Base-by-base conservation (phyloP, 176 grass and related monocot species). In the Carex myosuroides region DNA sequence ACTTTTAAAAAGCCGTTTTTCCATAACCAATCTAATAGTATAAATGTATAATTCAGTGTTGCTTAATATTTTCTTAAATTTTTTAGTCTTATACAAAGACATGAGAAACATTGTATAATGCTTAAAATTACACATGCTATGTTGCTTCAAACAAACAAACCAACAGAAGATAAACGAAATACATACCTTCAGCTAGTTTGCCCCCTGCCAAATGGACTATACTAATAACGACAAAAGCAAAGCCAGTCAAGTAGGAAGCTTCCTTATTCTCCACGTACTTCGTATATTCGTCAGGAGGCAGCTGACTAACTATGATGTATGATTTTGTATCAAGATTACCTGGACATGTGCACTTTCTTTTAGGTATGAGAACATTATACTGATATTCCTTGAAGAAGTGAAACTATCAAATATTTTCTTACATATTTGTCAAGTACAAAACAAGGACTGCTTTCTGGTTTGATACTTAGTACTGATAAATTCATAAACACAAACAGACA, bases 141-240 rank as follows among this genome's bases (percentile, higher is more conserved):
- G 3, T 67, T 83, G 22, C 37, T 16, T 70, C 61, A 18, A 12
- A 9, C 13, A 76, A 29, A 39, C 58, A 32, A 68, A 44, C 11
- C 66, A 37, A 58, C 0, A 64, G 55, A 62, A 46, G 7, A 82
- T 18, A 60, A 54, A 3, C 3, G 58, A 17, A 65, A 53, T 18
- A 29, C 24, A 62, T 90, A 98, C 95, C 95, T 91, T 93, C 91
- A 0, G 92, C 82, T 16, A 89, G 87, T 70, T 94, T 94, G 18
- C 89, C 91, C 54, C 92, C 95, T 2, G 89, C 84, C 35, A 94
- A 84, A 78, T 91, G 91, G 73, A 98, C 70, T 53, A 90, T 90
- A 81, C 86, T 83, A 64, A 98, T 83, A 78, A 93, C 87, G 83
- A 89, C 83, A 60, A 94, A 93, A 83, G 95, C 69, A 17, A 94